A percentile compares a stretch with the other conserved stretches of the same genome.
phyloP scores from a whole-genome alignment of 441 rosid genomes.

The Isatis lusitanica region DNA sequence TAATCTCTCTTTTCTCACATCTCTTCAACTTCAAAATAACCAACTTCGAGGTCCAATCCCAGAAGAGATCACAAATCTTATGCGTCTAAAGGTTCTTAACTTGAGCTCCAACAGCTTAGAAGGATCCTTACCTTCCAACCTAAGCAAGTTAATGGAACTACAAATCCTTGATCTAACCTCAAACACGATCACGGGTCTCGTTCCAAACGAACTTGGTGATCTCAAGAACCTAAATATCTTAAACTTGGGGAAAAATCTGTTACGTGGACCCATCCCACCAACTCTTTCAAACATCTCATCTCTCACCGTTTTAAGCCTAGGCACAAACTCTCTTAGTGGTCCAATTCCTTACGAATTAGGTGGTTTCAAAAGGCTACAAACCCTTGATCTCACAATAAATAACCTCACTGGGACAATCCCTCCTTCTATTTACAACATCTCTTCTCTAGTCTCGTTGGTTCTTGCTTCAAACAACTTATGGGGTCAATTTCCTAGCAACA shows the following conservation, averaged over 20 bases:
- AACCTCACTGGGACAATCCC: slow-evolving; percentile 44
- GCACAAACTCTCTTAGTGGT: slow-evolving; percentile 45
- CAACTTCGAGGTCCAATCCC: slow-evolving; percentile 46
- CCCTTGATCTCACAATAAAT: slow-evolving; percentile 51
- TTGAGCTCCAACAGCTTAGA: slow-evolving; percentile 44
- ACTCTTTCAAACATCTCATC: slow-evolving; percentile 46
- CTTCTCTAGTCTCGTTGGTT: slow-evolving; percentile 46
- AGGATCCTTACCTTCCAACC: slow-evolving; percentile 41
- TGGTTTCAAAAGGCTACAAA: slow-evolving; percentile 37
- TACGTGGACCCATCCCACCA: slow-evolving; percentile 46
- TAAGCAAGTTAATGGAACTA: slow-evolving; percentile 40
- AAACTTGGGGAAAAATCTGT: slow-evolving; percentile 45
- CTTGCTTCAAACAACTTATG: slow-evolving; percentile 49
- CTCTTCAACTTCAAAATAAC: slow-evolving; percentile 50
- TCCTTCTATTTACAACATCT: slow-evolving; percentile 47
- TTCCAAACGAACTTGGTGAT: slow-evolving; percentile 40
- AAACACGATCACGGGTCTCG: slow-evolving; percentile 46
- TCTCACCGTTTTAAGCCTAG: slow-evolving; percentile 39
- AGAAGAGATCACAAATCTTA: slow-evolving; percentile 41
- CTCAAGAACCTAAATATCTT: slow-evolving; percentile 39
- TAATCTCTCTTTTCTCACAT: slow-evolving; percentile 48
- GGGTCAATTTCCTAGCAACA: slow-evolving; percentile 49
- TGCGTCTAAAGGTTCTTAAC: slow-evolving; percentile 42
- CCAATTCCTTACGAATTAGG: slow-evolving; percentile 43
- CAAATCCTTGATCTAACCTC: slow-evolving; percentile 41